Conservation (phyloP, 1,284 basidiomycete species). For the Singerocomus rubriflavus region DNA sequence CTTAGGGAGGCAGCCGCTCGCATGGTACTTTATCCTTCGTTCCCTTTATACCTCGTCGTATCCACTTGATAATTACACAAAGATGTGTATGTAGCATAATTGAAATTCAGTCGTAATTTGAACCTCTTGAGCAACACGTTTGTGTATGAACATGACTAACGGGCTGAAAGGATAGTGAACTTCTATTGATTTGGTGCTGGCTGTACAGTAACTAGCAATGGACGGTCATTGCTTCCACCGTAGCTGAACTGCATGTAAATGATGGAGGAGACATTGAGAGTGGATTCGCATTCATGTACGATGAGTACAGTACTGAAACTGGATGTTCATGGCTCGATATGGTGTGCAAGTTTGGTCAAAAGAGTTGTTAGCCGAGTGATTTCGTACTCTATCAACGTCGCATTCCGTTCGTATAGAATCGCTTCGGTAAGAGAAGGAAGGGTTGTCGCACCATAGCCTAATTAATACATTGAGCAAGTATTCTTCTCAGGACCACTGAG, state of each 20-base stretch:
- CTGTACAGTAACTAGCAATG: not conserved
- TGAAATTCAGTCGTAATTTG: not conserved
- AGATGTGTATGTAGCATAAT: slow-evolving; percentile 12
- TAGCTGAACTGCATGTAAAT: not conserved
- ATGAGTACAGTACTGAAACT: not conserved
- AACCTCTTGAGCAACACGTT: not conserved
- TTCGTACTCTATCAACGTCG: slow-evolving; percentile 60
- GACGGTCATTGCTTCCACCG: not conserved
- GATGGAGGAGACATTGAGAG: not conserved
- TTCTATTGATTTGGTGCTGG: not conserved
- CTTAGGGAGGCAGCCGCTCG: not conserved
- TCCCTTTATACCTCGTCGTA: slow-evolving; percentile 18
- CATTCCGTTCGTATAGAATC: slow-evolving; percentile 66
- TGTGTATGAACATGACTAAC: not conserved
- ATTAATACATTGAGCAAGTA: slow-evolving; percentile 3
- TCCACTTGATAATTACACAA: slow-evolving; percentile 16
- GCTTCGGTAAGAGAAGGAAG: slow-evolving; percentile 84
- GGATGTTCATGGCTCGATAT: slow-evolving; percentile 30
- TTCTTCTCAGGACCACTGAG: not conserved
- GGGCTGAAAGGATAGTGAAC: not conserved
- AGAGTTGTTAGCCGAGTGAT: slow-evolving; percentile 58
- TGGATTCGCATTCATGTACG: not conserved
- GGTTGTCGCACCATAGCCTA: slow-evolving; percentile 85
- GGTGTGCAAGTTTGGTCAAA: slow-evolving; percentile 50
- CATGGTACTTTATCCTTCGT: slow-evolving; percentile 11